A percentile compares a stretch with the other conserved stretches of the same genome.
phyloP scores from a whole-genome alignment of 2,329 filamentous ascomycete genomes.

The Colletotrichum lini region DNA sequence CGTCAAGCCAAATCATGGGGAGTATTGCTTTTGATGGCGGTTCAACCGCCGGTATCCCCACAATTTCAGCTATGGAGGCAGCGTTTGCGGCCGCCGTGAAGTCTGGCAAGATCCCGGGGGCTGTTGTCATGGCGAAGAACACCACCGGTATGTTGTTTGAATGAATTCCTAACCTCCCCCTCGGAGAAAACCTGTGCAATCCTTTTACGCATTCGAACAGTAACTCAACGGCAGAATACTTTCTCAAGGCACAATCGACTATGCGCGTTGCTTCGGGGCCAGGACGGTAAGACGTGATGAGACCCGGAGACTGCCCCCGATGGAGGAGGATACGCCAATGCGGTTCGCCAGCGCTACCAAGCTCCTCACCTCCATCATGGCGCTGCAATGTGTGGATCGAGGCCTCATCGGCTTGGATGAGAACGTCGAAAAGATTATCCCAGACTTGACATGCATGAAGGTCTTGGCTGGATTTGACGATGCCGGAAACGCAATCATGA shows the following conservation, averaged over 20 bases:
- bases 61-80: too few species aligned
- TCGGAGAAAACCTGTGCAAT: too few species aligned
- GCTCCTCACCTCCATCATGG: slow-evolving; percentile 65
- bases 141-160: too few species aligned
- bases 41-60: too few species aligned
- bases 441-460: slow-evolving; percentile 63
- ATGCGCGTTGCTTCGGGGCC: slow-evolving; percentile 14
- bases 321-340: slow-evolving; percentile 51
- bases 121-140: too few species aligned
- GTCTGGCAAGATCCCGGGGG: too few species aligned
- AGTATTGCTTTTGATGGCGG: too few species aligned
- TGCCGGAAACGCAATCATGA: slow-evolving; percentile 53
- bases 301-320: slow-evolving; percentile 50
- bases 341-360: slow-evolving; percentile 55
- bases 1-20: too few species aligned
- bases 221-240: too few species aligned
- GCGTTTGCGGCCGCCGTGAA: too few species aligned
- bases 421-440: slow-evolving; percentile 60
- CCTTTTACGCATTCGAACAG: too few species aligned
- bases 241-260: slow-evolving; percentile 28
- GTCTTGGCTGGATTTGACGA: slow-evolving; percentile 64
- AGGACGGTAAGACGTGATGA: slow-evolving; percentile 19
- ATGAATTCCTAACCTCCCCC: too few species aligned
- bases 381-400: slow-evolving; percentile 67
- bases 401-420: slow-evolving; percentile 62